Conservation (phyloP, 2,329 filamentous ascomycete genomes). For the Trichoderma breve region DNA sequence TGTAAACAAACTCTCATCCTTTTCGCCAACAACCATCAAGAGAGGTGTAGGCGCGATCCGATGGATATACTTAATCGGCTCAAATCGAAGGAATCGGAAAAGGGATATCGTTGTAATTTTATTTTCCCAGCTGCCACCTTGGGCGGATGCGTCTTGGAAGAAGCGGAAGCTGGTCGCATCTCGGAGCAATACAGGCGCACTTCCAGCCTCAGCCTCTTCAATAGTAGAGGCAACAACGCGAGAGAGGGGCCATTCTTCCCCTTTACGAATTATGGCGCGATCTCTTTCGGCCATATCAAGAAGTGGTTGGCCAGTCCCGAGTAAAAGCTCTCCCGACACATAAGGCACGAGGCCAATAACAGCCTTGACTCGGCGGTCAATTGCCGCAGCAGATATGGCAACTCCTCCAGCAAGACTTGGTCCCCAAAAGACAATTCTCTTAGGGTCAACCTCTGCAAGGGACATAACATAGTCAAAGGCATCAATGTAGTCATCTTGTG, state of each 20-base stretch:
- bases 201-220: conserved; percentile 6
- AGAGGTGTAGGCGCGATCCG: conserved; percentile 23
- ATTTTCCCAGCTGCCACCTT: conserved; percentile 18
- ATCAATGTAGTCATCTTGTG: conserved; percentile 23
- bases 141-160: background rate
- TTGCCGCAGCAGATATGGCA: conserved; percentile 18
- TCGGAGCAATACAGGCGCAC: conserved; percentile 4
- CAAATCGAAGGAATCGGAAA: background rate
- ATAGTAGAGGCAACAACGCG: conserved; percentile 3
- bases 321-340: conserved; percentile 20
- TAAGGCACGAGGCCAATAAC: conserved; percentile 20
- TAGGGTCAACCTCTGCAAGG: conserved; percentile 21
- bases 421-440: conserved; percentile 23
- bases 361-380: conserved; percentile 22
- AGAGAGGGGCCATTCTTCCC: background rate
- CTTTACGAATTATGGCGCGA: conserved; percentile 1
- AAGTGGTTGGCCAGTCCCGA: background rate
- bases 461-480: conserved; percentile 22
- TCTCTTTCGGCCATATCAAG: background rate
- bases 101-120: conserved; percentile 17
- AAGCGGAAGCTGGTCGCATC: background rate
- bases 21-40: conserved; percentile 20
- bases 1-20: conserved; percentile 5
- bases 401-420: conserved; percentile 22
- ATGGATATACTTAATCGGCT: conserved; percentile 21